Base-by-base conservation (phyloP, 2,329 filamentous ascomycete genomes). In the Celoporthe dispersa region DNA sequence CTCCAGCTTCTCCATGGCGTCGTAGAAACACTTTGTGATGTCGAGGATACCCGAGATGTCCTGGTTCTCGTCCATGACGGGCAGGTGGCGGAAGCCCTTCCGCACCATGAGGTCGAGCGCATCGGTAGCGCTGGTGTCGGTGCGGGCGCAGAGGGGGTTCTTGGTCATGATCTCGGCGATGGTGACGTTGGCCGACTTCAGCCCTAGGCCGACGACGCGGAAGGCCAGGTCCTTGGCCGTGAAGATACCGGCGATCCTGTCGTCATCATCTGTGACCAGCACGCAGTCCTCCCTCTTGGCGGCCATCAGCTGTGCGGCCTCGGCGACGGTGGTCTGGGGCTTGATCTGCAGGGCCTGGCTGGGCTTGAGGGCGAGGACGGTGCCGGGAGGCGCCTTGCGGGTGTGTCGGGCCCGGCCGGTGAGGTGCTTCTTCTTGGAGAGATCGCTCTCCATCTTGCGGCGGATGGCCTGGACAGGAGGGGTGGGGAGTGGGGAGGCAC, bases 101-200 rank as follows among this genome's bases (percentile, higher is more conserved):
- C 95, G 89, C 69, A 99, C 96, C 96, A 99, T 99, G 70, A 98
- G 87, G 81, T 99, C 95, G 73, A 99, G 84, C 41, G 96, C 96
- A 85, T 99, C 96, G 59, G 96, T 99, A 48, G 96, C 96, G 81
- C 95, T 98, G 44, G 96, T 99, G 79, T 99, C 96, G 70, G 96
- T 99, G 80, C 96, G 91, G 68, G 96, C 96, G 80, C 96, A 99
- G 22, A 99, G 89, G 14, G 96, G 96, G 84, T 99, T 99, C 86
- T 98, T 98, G 79, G 96, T 99, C 96, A 99, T 99, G 81, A 99
- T 99, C 79, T 98, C 94, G 75, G 94, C 92, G 79, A 99, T 98
- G 31, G 94, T 97, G 76, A 98, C 90, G 79, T 91, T 93, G 80
- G 89, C 91, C 41, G 96, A 92, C 84, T 97, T 97, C 77, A 94